Evolutionary conservation across 495 filamentous ascomycete species (phyloP).

Genomic region (Xeromyces bisporus): DNA sequence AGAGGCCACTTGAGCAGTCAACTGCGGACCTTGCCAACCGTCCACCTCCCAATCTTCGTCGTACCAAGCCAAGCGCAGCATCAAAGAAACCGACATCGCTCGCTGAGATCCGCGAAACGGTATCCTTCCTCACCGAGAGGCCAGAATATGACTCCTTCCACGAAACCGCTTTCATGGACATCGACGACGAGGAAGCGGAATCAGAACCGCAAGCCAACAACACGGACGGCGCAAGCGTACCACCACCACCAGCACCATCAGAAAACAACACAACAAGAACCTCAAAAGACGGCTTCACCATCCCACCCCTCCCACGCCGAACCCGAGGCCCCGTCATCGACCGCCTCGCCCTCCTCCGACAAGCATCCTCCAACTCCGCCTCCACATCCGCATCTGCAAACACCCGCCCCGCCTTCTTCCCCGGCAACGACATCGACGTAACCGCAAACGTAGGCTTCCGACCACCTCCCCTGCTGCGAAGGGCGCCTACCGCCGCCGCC

Average conservation of each 20-base stretch:
- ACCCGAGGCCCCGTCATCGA: constrained; percentile 49
- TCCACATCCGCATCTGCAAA: constrained; percentile 22
- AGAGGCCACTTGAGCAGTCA: constrained; percentile 32
- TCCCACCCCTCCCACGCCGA: constrained; percentile 30
- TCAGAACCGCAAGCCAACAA: too few species aligned
- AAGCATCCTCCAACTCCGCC: constrained; percentile 37
- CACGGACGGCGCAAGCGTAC: too few species aligned
- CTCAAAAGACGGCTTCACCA: constrained; percentile 18
- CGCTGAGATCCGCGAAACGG: constrained; percentile 58
- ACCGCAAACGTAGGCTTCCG: constrained; percentile 40
- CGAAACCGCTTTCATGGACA: constrained; percentile 25
- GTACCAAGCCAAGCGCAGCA: constrained; percentile 37
- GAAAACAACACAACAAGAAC: constrained; percentile 24
- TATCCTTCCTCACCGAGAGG: constrained; percentile 70
- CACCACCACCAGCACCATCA: too few species aligned
- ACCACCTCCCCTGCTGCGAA: constrained; percentile 61
- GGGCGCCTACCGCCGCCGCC: constrained; percentile 49
- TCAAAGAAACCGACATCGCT: constrained; percentile 50
- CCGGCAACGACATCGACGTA: constrained; percentile 17
- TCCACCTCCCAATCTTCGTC: constrained; percentile 45
- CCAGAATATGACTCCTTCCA: constrained; percentile 39
- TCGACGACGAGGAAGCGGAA: constrained; percentile 20
- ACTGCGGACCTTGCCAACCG: constrained; percentile 33
- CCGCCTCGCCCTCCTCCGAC: constrained; percentile 62
- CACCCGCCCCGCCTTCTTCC: constrained; percentile 45